Evolutionary conservation across 257 asterid species (phyloP).

Genomic region (Catharanthus roseus): DNA sequence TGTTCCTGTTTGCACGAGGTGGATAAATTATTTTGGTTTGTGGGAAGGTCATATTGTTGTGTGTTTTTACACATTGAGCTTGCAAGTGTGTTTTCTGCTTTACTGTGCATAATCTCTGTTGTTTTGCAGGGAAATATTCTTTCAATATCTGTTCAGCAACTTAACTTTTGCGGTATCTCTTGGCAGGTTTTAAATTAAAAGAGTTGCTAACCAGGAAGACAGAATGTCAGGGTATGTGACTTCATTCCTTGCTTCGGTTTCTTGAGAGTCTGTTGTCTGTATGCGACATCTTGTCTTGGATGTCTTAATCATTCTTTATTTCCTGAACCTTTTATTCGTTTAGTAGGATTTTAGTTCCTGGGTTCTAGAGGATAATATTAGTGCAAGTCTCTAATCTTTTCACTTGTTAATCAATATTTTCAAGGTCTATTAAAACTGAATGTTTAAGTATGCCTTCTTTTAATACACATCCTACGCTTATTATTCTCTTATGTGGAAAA

Average conservation of each 20-base stretch:
- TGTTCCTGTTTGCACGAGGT: too few relatives aligned
- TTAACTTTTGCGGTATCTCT: background rate
- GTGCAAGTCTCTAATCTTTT: background rate
- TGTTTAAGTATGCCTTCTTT: background rate
- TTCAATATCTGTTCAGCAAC: background rate
- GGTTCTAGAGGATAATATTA: background rate
- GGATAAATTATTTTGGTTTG: too few relatives aligned
- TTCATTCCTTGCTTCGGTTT: background rate
- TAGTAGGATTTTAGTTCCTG: background rate
- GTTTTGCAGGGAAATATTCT: too few relatives aligned
- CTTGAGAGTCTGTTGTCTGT: too few relatives aligned
- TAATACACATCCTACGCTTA: background rate
- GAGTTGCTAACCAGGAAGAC: constrained; percentile 3
- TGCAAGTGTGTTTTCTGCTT: background rate
- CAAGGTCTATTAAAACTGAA: background rate
- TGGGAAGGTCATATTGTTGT: background rate
- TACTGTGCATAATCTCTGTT: background rate
- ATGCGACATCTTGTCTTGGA: background rate
- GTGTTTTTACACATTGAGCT: background rate
- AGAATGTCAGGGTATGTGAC: constrained; percentile 30
- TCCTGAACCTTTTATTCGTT: background rate
- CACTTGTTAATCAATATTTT: too few relatives aligned
- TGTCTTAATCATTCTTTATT: background rate
- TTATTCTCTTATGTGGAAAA: too few relatives aligned
- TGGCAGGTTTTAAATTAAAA: constrained; percentile 11